Base-by-base conservation (phyloP, 2,329 filamentous ascomycete species). In the Colletotrichum karsti region DNA sequence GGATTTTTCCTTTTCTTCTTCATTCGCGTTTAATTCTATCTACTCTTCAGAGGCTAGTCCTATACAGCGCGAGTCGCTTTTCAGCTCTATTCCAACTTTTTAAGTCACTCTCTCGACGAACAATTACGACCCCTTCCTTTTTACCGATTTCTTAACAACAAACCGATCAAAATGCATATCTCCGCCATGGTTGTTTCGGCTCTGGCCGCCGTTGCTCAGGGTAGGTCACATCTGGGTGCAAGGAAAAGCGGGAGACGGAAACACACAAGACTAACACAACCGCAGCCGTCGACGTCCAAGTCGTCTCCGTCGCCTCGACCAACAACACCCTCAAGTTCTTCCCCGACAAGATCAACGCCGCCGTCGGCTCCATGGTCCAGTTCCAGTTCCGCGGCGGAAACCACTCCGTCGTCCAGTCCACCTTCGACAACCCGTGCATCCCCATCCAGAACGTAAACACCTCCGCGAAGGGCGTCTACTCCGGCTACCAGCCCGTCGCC, bases 341-440 rank as follows among this genome's bases (percentile, higher is more conserved):
- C 70, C 93, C 93, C 42, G 84, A 91, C 72, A 90, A 86, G 74
- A 77, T 95, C 76, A 84, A 82, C 70, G 92, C 90, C 33, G 77
- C 80, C n/a, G 80, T 83, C 3, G 92, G 93, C 71, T 84, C 87
- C 73, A 85, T 89, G 81, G 84, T 92, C 12, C 88, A 91, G 80
- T 92, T 91, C 83, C 88, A 91, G 78, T 92, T 91, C 82, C 82
- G 84, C 70, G 83, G 82, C 8, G 86, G 85, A 73, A 95, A 95
- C 84, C 93, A 95, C 86, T 94, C 92, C 56, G 89, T 94, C 65
- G 92, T 90, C 15, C 92, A 94, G 83, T 93, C 92, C 51, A 89
- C 85, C 74, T 95, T 95, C 74, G 90, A 91, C 73, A 80, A 86
- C 63, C 92, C 92, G 12, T 94, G 92, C 81, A 77, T 85, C 28